Conservation (phyloP, 805 yeast species). For the Myxozyma nipponensis region DNA sequence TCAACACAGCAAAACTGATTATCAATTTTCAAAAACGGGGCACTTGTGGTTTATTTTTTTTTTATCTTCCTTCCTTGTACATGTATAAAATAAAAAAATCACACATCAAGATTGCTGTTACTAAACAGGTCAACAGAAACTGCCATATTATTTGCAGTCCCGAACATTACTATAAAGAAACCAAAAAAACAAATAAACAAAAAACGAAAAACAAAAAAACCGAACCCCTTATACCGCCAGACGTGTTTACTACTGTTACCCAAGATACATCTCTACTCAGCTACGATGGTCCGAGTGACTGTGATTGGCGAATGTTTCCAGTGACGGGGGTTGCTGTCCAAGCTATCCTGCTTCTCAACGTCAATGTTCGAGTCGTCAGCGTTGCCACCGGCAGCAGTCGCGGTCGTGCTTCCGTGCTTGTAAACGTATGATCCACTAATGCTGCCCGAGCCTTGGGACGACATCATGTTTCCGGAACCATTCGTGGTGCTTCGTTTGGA, state of each 20-base stretch:
- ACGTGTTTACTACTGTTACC: no score
- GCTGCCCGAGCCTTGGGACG: not conserved
- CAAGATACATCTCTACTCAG: constrained; percentile 12
- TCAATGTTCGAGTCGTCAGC: constrained; percentile 3
- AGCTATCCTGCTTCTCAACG: constrained; percentile 16
- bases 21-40: no score
- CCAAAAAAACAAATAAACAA: no score
- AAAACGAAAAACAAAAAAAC: not conserved
- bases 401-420: constrained; percentile 3
- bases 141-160: no score
- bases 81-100: not conserved
- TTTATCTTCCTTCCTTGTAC: no score
- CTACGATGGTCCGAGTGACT: constrained; percentile 22
- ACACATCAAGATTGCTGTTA: no score
- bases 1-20: no score
- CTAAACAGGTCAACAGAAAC: no score
- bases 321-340: not conserved
- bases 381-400: not conserved
- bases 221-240: not conserved
- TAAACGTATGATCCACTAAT: constrained; percentile 1
- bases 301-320: constrained; percentile 5
- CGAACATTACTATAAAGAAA: no score
- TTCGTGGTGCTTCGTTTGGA: constrained; percentile 9
- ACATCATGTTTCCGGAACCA: not conserved
- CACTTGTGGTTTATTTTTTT: no score